These are phyloP conservation scores for Neurospora crassa DNA, from an alignment of 2,329 filamentous ascomycete genomes.

Conservation along the genomic window DNA sequence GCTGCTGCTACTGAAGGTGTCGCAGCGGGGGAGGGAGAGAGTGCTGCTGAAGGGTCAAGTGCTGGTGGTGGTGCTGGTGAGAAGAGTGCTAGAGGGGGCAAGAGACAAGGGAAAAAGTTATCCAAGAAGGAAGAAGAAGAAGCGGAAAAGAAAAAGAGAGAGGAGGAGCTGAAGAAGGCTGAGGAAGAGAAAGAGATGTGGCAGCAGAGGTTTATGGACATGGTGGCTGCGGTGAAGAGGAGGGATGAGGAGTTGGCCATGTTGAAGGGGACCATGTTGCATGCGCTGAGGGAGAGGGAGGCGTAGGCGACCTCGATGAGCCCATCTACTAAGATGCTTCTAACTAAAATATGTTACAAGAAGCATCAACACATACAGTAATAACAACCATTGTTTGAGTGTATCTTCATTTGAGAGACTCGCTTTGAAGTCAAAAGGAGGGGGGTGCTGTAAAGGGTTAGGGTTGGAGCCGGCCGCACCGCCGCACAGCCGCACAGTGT, in stretches of 20 bases:
- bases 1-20: background rate
- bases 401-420: no score
- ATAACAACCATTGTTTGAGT: background rate
- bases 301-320: no score
- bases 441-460: background rate
- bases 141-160: conserved; percentile 44
- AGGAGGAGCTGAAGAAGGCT: conserved; percentile 49
- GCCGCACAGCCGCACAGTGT: background rate
- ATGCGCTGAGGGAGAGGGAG: conserved; percentile 20
- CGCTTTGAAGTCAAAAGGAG: background rate
- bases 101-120: background rate
- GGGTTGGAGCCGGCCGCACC: background rate
- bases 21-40: background rate
- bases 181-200: conserved; percentile 48
- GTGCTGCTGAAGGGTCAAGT: background rate
- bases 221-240: conserved; percentile 50
- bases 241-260: conserved; percentile 42
- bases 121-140: conserved; percentile 16
- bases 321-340: background rate
- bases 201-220: conserved; percentile 44
- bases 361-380: no score
- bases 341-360: no score
- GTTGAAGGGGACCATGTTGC: conserved; percentile 34
- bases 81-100: background rate
- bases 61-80: conserved; percentile 1